Percentiles rank a stretch among this genome's conserved stretches.
These are phyloP conservation scores for Euptelea pleiosperma DNA, from an alignment of 164 flowering plant species.

Conservation along the genomic window DNA sequence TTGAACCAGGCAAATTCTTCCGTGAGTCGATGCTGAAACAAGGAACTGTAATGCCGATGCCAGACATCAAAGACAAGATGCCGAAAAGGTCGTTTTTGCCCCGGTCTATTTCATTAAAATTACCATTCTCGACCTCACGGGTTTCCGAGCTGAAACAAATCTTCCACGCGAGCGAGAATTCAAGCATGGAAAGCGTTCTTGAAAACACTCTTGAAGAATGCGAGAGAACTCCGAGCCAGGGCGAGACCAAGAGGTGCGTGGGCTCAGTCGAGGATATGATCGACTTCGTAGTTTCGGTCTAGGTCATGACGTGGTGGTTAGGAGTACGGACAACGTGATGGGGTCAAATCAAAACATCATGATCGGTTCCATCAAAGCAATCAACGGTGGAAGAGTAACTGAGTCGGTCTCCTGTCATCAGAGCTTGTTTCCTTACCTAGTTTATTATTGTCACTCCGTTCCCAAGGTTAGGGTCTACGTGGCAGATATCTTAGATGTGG, in stretches of 20 bases:
- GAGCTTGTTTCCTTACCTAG: slow-evolving; percentile 70
- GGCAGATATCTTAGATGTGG: slow-evolving; percentile 56
- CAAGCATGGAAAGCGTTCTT: slow-evolving; percentile 45
- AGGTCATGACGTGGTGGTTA: slow-evolving; percentile 44
- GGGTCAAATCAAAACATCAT: slow-evolving; percentile 52
- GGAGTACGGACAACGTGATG: slow-evolving; percentile 51
- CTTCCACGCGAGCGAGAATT: slow-evolving; percentile 49
- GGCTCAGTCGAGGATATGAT: slow-evolving; percentile 83
- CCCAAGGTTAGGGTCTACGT: slow-evolving; percentile 80
- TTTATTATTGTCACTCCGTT: slow-evolving; percentile 89
- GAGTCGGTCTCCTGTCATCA: slow-evolving; percentile 84
- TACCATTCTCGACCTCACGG: slow-evolving; percentile 54
- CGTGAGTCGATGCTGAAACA: slow-evolving; percentile 58
- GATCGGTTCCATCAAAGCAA: slow-evolving; percentile 62
- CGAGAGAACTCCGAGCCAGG: slow-evolving; percentile 69
- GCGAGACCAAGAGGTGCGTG: slow-evolving; percentile 83
- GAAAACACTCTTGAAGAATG: slow-evolving; percentile 55
- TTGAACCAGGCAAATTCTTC: slow-evolving; percentile 82
- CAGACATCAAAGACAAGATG: slow-evolving; percentile 79
- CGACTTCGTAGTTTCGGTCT: slow-evolving; percentile 65
- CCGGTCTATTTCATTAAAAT: slow-evolving; percentile 45
- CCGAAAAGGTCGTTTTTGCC: slow-evolving; percentile 87
- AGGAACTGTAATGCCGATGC: slow-evolving; percentile 72
- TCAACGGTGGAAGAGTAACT: slow-evolving; percentile 73
- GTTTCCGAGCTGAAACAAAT: slow-evolving; percentile 35